phyloP scores from a whole-genome alignment of 768 basidiomycete genomes.

The Hygrophorus russula region DNA sequence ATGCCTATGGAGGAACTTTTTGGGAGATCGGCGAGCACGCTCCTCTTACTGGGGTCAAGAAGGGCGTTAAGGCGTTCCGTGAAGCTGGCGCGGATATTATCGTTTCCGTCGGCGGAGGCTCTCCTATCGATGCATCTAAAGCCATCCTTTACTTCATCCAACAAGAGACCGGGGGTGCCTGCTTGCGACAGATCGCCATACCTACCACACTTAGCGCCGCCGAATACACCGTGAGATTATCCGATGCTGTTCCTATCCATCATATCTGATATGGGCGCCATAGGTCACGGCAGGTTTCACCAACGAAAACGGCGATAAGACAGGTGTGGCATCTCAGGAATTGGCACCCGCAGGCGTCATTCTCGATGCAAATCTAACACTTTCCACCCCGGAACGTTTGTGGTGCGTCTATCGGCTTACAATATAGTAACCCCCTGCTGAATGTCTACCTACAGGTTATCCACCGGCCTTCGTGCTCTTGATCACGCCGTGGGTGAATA shows the following conservation, averaged over 20 bases:
- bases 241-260: background rate
- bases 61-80: slow-evolving; percentile 43
- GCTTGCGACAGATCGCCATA: slow-evolving; percentile 60
- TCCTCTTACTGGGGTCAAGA: slow-evolving; percentile 54
- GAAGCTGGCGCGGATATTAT: slow-evolving; percentile 54
- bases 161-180: slow-evolving; percentile 39
- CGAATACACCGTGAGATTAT: slow-evolving; percentile 47
- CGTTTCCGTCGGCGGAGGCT: slow-evolving; percentile 70
- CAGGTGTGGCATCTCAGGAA: slow-evolving; percentile 39
- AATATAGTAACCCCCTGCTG: slow-evolving; percentile 3
- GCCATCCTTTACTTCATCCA: slow-evolving; percentile 56
- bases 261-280: background rate
- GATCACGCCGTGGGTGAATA: slow-evolving; percentile 66
- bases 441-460: slow-evolving; percentile 40
- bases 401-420: slow-evolving; percentile 36
- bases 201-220: slow-evolving; percentile 77
- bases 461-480: slow-evolving; percentile 67
- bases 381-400: slow-evolving; percentile 61
- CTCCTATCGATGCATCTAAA: slow-evolving; percentile 71
- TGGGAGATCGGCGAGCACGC: slow-evolving; percentile 64
- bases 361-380: slow-evolving; percentile 64
- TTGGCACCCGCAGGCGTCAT: slow-evolving; percentile 66
- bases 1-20: slow-evolving; percentile 60
- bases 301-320: slow-evolving; percentile 58
- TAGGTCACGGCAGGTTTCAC: slow-evolving; percentile 64